Evolutionary conservation across 1,139 yeast genomes (phyloP).

Genomic region (Debaryomyces nepalensis): DNA sequence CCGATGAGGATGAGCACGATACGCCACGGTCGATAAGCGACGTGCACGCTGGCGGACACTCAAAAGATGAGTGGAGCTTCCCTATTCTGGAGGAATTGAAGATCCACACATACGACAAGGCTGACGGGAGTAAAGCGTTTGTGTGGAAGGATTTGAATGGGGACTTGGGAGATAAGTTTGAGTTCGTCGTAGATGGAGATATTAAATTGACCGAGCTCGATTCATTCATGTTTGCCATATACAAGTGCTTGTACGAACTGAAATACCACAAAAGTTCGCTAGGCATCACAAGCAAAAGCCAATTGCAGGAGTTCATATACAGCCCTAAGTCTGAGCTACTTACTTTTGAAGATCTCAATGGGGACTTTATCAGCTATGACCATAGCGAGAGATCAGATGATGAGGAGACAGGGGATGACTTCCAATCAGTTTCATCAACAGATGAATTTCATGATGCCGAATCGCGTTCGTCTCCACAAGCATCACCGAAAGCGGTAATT

Average conservation of each 20-base stretch:
- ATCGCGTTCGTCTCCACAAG: slow-evolving; percentile 5
- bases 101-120: slow-evolving; percentile 43
- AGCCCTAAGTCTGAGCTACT: slow-evolving; percentile 32
- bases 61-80: slow-evolving; percentile 69
- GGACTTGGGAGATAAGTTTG: slow-evolving; percentile 84
- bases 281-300: slow-evolving; percentile 45
- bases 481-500: slow-evolving; percentile 3
- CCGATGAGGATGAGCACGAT: slow-evolving; percentile 52
- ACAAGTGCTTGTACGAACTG: slow-evolving; percentile 76
- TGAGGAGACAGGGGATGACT: slow-evolving; percentile 19
- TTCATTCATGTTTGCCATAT: slow-evolving; percentile 64
- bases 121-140: slow-evolving; percentile 50
- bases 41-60: slow-evolving; percentile 37
- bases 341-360: slow-evolving; percentile 29
- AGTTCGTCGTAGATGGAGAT: slow-evolving; percentile 73
- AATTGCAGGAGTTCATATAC: slow-evolving; percentile 60
- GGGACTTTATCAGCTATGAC: slow-evolving; percentile 16
- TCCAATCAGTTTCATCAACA: slow-evolving; percentile 13
- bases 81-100: slow-evolving; percentile 66
- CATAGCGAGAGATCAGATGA: slow-evolving; percentile 19
- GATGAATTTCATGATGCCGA: slow-evolving; percentile 25
- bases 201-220: slow-evolving; percentile 62
- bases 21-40: slow-evolving; percentile 31
- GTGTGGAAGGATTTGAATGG: slow-evolving; percentile 86
- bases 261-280: slow-evolving; percentile 65